Evolutionary conservation across 2,329 filamentous ascomycete genomes (phyloP), one percentile per base, ranked within the genome.

Genomic region (Nemania sp.): DNA sequence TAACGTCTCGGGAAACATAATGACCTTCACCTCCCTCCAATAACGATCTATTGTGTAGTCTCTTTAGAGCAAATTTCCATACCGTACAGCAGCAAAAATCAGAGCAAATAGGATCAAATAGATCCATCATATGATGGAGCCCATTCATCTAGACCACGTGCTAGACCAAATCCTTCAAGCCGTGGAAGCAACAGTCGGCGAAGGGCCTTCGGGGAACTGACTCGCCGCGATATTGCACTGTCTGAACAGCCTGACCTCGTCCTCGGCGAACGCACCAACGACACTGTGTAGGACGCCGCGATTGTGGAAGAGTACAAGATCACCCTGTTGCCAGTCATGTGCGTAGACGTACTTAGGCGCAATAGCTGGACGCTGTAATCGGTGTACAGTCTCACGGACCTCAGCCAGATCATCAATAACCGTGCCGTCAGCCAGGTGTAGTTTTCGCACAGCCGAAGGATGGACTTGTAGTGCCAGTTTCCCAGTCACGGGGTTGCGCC

Each of bases 171-270:
- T 10, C 22, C 22, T 24, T 66, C 51, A 68, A 52, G 53, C 65
- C 41, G 47, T 20, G 29, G 49, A 43, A 38, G 38, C 45, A 22
- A 41, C 52, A 60, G 15, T 29, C 58, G 63, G 52, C 49, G 57
- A 47, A 43, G 87, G 86, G 0, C 87, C 88, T 59, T 85, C 75
- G 7, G 88, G 88, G 43, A 86, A 77, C 69, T 85, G 79, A 67
- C 86, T 90, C 2, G 86, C 89, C n/a, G 92, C 91, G 78, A 94
- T 83, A 77, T 94, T 94, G 80, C 92, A 94, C 82, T 94, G 92
- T 70, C 92, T 82, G 76, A 94, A 94, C 67, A 94, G 77, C 52
- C 92, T 81, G 35, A 93, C 88, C 81, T 94, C 91, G n/a, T 91
- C 87, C 56, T 90, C 86, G 7, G 85, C 85, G 79, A 94, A 94